phyloP scores from a whole-genome alignment of 805 yeast species.

The Ogataea dorogensis region DNA sequence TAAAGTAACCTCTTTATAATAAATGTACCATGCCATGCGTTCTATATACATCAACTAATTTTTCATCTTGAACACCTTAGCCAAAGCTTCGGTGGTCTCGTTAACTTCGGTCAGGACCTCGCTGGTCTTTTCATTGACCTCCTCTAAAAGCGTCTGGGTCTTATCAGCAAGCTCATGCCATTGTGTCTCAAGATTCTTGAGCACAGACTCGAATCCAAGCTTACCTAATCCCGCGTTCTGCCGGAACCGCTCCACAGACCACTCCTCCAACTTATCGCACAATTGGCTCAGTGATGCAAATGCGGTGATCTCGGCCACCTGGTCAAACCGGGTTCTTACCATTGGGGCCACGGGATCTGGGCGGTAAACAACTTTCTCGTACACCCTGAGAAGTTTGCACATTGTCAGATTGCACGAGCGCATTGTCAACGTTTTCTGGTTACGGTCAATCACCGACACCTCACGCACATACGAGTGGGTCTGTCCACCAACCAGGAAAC shows the following conservation, averaged over 20 bases:
- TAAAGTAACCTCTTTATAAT: constrained; percentile 21
- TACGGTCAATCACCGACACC: constrained; percentile 77
- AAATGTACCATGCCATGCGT: constrained; percentile 4
- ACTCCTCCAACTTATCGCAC: constrained; percentile 84
- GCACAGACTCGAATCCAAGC: constrained; percentile 79
- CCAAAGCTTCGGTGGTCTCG: constrained; percentile 18
- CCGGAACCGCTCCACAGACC: constrained; percentile 85
- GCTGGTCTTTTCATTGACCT: constrained; percentile 28
- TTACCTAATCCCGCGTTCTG: constrained; percentile 86
- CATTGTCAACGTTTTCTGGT: constrained; percentile 62
- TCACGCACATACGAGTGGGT: constrained; percentile 82
- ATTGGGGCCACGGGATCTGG: constrained; percentile 61
- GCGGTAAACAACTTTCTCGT: constrained; percentile 78
- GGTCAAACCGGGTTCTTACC: constrained; percentile 62
- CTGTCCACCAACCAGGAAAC: constrained; percentile 67
- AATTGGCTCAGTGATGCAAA: constrained; percentile 67
- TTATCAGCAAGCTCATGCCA: constrained; percentile 28
- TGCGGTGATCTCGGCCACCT: constrained; percentile 87
- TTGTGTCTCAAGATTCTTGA: constrained; percentile 47
- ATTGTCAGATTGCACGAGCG: constrained; percentile 86
- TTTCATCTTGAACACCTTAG: constrained; percentile 1
- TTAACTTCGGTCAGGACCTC: constrained; percentile 28
- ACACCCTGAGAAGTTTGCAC: constrained; percentile 71
- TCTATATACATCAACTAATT: constrained; percentile 9
- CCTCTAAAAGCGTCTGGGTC: constrained; percentile 19